These are phyloP conservation scores for Eragrostis nindensis DNA, from an alignment of 176 grass and related monocot genomes.

Conservation along the genomic window DNA sequence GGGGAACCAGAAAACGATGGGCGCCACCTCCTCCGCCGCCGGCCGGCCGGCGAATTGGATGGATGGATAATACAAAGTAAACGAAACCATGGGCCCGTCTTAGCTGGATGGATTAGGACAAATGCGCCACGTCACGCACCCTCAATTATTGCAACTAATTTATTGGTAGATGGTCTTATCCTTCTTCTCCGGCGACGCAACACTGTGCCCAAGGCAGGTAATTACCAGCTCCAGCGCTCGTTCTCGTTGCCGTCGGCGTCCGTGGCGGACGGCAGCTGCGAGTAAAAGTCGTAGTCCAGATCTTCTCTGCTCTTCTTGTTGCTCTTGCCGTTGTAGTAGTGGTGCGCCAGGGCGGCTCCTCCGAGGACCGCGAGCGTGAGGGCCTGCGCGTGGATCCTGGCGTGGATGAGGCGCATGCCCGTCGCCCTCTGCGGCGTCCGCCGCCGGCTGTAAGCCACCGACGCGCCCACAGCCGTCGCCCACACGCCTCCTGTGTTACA, in stretches of 20 bases:
- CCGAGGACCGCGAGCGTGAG: slow-evolving; percentile 72
- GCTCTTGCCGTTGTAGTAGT: neutral
- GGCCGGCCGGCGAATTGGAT: neutral
- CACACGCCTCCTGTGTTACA: slow-evolving; percentile 49
- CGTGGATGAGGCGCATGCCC: slow-evolving; percentile 75
- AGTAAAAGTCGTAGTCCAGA: slow-evolving; percentile 41
- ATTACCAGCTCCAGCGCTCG: slow-evolving; percentile 67
- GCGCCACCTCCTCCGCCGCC: neutral
- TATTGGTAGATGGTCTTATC: too few relatives aligned
- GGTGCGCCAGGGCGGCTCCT: slow-evolving; percentile 59
- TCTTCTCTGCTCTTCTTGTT: neutral
- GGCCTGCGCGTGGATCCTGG: slow-evolving; percentile 79
- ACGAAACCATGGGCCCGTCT: neutral
- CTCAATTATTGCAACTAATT: neutral
- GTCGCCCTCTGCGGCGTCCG: slow-evolving; percentile 48
- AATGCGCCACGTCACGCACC: neutral
- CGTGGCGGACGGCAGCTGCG: slow-evolving; percentile 49
- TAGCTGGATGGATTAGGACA: slow-evolving; percentile 31
- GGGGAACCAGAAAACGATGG: neutral
- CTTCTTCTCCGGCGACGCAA: neutral
- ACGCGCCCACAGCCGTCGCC: slow-evolving; percentile 66
- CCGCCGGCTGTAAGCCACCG: slow-evolving; percentile 57
- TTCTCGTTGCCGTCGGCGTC: slow-evolving; percentile 49
- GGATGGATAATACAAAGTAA: neutral
- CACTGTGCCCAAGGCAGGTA: too few relatives aligned